phyloP scores from a whole-genome alignment of 1,284 basidiomycete genomes.

The Tilletia horrida region DNA sequence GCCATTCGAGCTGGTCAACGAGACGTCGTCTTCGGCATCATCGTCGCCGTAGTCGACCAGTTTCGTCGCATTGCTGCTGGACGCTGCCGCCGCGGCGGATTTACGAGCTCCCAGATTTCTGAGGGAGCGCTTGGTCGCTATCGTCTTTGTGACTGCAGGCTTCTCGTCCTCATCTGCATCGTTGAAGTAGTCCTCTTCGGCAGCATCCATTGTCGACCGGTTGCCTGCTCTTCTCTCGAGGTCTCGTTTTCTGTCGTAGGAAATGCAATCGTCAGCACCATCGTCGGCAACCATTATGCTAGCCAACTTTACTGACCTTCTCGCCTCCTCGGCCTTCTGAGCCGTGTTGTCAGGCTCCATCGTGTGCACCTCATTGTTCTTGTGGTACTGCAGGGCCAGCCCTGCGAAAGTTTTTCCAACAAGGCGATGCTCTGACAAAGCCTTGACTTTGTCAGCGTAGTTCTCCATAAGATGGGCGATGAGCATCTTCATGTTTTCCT shows the following conservation, averaged over 20 bases:
- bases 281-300: background rate
- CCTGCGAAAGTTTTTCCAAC: slow-evolving; percentile 69
- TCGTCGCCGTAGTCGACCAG: slow-evolving; percentile 72
- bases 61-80: slow-evolving; percentile 61
- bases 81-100: slow-evolving; percentile 36
- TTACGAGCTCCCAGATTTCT: background rate
- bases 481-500: slow-evolving; percentile 84
- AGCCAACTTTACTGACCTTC: background rate
- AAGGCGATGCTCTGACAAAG: slow-evolving; percentile 65
- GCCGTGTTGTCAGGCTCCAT: slow-evolving; percentile 8
- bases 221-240: slow-evolving; percentile 24
- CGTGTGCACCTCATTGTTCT: slow-evolving; percentile 68
- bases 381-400: slow-evolving; percentile 78
- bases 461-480: slow-evolving; percentile 79
- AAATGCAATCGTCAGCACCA: too few relatives aligned
- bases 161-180: slow-evolving; percentile 69
- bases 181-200: slow-evolving; percentile 85
- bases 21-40: slow-evolving; percentile 56
- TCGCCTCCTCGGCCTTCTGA: slow-evolving; percentile 23
- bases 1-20: slow-evolving; percentile 30
- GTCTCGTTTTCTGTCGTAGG: slow-evolving; percentile 16
- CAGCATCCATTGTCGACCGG: slow-evolving; percentile 56
- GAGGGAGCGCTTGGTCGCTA: slow-evolving; percentile 53
- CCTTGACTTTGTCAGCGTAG: slow-evolving; percentile 67
- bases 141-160: background rate